These are phyloP conservation scores for Gossypium bickii DNA, from an alignment of 345 rosid genomes.

Conservation along the genomic window DNA sequence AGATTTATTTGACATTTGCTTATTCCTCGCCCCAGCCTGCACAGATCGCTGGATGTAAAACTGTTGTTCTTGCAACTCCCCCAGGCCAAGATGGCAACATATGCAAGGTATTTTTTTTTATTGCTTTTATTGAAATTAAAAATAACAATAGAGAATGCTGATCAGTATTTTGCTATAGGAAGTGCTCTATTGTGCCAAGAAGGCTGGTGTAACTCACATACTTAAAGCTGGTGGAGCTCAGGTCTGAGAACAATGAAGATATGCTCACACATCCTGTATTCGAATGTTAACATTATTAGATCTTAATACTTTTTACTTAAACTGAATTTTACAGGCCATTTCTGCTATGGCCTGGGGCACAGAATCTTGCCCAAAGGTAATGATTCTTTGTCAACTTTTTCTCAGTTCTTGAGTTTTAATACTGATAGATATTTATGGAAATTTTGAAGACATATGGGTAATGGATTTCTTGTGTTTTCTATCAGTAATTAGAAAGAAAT, in stretches of 20 bases:
- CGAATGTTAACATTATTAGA: neutral
- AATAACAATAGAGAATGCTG: neutral
- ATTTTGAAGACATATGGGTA: neutral
- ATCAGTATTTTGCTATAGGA: slow-evolving; percentile 38
- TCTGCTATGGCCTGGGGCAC: slow-evolving; percentile 99
- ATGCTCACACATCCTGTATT: neutral
- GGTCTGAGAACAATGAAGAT: slow-evolving; percentile 35
- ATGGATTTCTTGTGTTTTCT: neutral
- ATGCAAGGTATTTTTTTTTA: slow-evolving; percentile 58
- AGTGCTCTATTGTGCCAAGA: slow-evolving; percentile 88
- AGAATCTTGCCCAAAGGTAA: slow-evolving; percentile 92
- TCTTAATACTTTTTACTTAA: neutral
- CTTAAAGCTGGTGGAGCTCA: slow-evolving; percentile 98
- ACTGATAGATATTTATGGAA: neutral
- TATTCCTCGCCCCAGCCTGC: slow-evolving; percentile 53
- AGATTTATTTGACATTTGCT: slow-evolving; percentile 19
- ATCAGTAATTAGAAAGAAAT: neutral
- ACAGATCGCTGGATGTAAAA: slow-evolving; percentile 85
- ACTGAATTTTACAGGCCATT: slow-evolving; percentile 52
- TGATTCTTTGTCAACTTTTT: slow-evolving; percentile 7
- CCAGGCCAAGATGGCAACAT: slow-evolving; percentile 77
- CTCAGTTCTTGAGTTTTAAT: neutral
- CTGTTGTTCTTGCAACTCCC: slow-evolving; percentile 83
- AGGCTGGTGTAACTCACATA: slow-evolving; percentile 87
- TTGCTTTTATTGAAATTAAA: neutral